phyloP scores from a whole-genome alignment of 306 rosid species.

The Nissolia schottii region DNA sequence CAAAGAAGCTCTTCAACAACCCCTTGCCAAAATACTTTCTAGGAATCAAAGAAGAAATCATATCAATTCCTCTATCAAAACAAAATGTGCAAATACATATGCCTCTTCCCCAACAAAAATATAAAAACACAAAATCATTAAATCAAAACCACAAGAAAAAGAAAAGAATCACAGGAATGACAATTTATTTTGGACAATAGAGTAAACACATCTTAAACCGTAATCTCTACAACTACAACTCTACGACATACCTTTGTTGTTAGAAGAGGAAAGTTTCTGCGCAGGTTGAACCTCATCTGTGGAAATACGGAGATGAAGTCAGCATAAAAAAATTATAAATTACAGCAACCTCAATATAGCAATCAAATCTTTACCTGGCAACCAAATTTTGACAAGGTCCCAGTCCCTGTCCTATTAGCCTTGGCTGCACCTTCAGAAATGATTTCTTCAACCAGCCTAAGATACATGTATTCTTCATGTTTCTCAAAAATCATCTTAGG shows the following conservation, averaged over 20 bases:
- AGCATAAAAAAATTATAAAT: slow-evolving; percentile 29
- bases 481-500: slow-evolving; percentile 74
- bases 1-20: slow-evolving; percentile 97
- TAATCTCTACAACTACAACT: slow-evolving; percentile 29
- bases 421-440: slow-evolving; percentile 71
- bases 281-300: slow-evolving; percentile 91
- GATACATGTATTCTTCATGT: slow-evolving; percentile 77
- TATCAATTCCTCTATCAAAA: slow-evolving; percentile 32
- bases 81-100: slow-evolving; percentile 19
- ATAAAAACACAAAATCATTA: not conserved
- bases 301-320: slow-evolving; percentile 18
- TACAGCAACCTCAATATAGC: slow-evolving; percentile 14
- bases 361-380: slow-evolving; percentile 60
- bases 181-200: not conserved
- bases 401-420: slow-evolving; percentile 94
- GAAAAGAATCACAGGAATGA: not conserved
- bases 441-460: slow-evolving; percentile 72
- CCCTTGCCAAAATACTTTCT: slow-evolving; percentile 99
- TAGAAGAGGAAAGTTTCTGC: slow-evolving; percentile 79
- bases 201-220: not conserved
- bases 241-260: slow-evolving; percentile 76
- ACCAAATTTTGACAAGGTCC: slow-evolving; percentile 90
- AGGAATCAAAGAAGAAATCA: slow-evolving; percentile 32
- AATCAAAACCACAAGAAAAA: not conserved
- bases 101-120: slow-evolving; percentile 4